These are phyloP conservation scores for Dioszegia crocea DNA, from an alignment of 768 basidiomycete species.

Conservation along the genomic window DNA sequence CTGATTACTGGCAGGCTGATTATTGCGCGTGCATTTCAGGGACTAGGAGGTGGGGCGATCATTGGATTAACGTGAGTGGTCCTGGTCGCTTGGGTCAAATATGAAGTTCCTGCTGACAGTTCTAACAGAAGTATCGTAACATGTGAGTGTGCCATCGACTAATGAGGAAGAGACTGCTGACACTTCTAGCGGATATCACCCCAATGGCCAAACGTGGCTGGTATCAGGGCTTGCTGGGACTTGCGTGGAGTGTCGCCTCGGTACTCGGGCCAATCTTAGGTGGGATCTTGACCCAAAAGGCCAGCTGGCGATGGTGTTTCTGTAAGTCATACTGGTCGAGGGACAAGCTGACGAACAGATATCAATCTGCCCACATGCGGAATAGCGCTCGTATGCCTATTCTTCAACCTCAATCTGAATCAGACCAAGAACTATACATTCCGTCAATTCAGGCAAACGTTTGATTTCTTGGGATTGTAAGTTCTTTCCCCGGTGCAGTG, in stretches of 20 bases:
- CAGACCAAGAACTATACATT: conserved; percentile 25
- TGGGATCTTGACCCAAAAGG: conserved; percentile 51
- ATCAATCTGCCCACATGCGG: conserved; percentile 50
- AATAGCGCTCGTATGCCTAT: conserved; percentile 45
- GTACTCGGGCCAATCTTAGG: conserved; percentile 75
- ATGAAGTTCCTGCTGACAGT: conserved; percentile 1
- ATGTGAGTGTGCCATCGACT: not conserved
- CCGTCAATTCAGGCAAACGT: conserved; percentile 35
- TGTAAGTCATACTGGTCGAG: conserved; percentile 15
- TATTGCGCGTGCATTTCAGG: conserved; percentile 34
- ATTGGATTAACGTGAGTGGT: conserved; percentile 33
- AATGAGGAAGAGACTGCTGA: not conserved
- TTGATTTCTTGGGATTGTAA: conserved; percentile 51
- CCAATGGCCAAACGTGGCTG: conserved; percentile 74
- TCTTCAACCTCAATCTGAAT: conserved; percentile 51
- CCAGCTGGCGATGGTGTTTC: conserved; percentile 41
- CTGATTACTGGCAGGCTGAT: conserved; percentile 30
- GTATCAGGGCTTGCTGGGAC: conserved; percentile 58
- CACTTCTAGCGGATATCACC: conserved; percentile 61
- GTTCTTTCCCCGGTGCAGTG: not conserved
- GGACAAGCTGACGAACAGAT: conserved; percentile 14
- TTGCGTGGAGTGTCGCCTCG: conserved; percentile 72
- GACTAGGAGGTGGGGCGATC: conserved; percentile 43
- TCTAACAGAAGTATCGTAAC: conserved; percentile 12
- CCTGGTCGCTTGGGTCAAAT: conserved; percentile 28